Evolutionary conservation across 495 filamentous ascomycete species (phyloP), one percentile per base, ranked within the genome.

Genomic region (Penicillium alfredii): DNA sequence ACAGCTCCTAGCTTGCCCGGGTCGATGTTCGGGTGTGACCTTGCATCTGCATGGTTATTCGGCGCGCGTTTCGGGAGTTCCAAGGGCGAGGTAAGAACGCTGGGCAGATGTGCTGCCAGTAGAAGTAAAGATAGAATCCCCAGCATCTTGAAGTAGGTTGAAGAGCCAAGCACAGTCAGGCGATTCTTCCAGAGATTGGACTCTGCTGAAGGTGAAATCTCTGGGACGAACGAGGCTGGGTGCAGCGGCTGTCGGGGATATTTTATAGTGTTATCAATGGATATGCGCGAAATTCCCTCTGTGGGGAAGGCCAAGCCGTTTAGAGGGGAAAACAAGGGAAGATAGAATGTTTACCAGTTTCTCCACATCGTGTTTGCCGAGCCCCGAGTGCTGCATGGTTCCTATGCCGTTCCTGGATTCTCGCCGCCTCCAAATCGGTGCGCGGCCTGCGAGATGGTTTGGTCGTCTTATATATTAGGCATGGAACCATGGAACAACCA

Each of bases 1-100:
- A 90, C 81, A 24, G 84, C 88, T 1, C 88, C 88, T 2, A 70
- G 52, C 48, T 66, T 67, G 9, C 72, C 64, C 8, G 55, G 53
- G 7, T 38, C 56, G 22, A 57, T 30, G 6, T 29, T 22, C 9
- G 18, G 18, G 20, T 24, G 21, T 4, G n/a, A 36, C n/a, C n/a
- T n/a, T n/a, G n/a, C n/a, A 10, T 13, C 24, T 18, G 24, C 9
- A 4, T 30, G 6, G 1, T 5, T 14, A 16, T 27, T 29, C 4
- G 22, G 4, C 7, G 39, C 30, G 1, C 30, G 39, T 19, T 42
- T 27, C 4, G 37, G 33, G 8, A 43, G 26, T 6, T 55, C 51
- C 16, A 61, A 31, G 8, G 55, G 54, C 8, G 53, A 55, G 8
- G 49, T 42, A 12, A 47, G 41, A 7, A 38, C 52, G 6, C 26